Percentiles rank a stretch among this genome's conserved stretches.
Conservation (phyloP, 163 green algal genomes). For the Scenedesmus sp. region DNA sequence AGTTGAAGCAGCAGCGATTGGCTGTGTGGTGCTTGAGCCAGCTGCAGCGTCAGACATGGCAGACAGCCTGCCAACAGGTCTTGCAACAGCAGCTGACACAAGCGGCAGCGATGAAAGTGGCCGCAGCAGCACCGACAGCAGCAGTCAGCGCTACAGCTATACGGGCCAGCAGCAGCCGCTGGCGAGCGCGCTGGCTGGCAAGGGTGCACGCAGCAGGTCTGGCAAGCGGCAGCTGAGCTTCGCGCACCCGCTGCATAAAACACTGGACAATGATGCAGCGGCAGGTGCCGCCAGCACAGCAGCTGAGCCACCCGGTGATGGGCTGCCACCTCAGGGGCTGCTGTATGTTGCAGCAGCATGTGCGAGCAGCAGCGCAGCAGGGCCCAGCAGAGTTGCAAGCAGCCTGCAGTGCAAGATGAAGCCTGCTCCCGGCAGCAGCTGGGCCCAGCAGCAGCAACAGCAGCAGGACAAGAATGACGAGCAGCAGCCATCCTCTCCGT, state of each 20-base stretch:
- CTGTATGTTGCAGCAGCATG: not conserved
- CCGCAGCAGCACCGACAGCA: not conserved
- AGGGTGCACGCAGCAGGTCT: not conserved
- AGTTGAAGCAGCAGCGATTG: not conserved
- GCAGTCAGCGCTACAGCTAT: conserved; percentile 34
- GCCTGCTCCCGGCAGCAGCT: not conserved
- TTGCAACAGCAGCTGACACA: not conserved
- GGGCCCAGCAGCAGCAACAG: conserved; percentile 4
- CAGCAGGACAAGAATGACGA: not conserved
- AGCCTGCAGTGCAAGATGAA: conserved; percentile 7
- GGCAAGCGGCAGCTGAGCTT: conserved; percentile 48
- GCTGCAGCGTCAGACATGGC: not conserved
- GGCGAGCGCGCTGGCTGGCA: conserved; percentile 34
- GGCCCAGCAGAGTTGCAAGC: not conserved
- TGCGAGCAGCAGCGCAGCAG: not conserved
- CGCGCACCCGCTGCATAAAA: conserved; percentile 13
- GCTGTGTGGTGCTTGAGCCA: not conserved
- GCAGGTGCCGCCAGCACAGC: not conserved
- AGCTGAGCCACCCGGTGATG: not conserved
- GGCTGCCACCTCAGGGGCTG: not conserved
- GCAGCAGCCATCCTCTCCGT: conserved; percentile 12
- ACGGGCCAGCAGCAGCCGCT: conserved; percentile 32
- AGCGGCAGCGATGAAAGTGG: not conserved
- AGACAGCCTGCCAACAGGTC: not conserved
- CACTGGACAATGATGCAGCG: not conserved